Base-by-base conservation (phyloP, 768 basidiomycete species). In the Kwoniella europaea region DNA sequence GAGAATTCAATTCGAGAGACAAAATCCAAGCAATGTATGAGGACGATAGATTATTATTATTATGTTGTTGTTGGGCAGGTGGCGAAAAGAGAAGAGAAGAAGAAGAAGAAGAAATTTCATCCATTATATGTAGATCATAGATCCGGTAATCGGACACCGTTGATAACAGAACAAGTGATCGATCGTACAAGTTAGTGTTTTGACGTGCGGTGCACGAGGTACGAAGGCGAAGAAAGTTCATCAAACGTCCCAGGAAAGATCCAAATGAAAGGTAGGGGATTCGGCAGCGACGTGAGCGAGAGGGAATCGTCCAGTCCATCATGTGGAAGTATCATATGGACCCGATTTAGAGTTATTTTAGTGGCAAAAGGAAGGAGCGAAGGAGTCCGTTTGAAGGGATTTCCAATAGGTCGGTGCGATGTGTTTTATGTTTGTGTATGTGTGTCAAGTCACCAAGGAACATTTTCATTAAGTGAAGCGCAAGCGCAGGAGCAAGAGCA, bases 201-300 rank as follows among this genome's bases (percentile, higher is more conserved):
- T 41, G 59, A 44, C 42, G 20, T 18, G 42, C 59, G 59, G 59
- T 61, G 59, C 42, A 52, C 5, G 50, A 52, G 20, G 15, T 52
- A 52, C 5, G 50, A 52, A 16, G 20, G 15, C 10, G 20, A 16
- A 55, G 24, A 24, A 22, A 9, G n/a, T 56, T 27, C 3, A 41
- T 13, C 57, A 58, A 58, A 58, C 13, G 22, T 58, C 15, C 57
- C 57, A 27, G 6, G 22, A 10, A 15, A 58, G 57, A 58, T 58
- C 57, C 57, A 58, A 41, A 27, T 27, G 22, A 58, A 58, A 58
- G 57, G 57, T 13, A 58, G 57, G 57, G 57, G 46, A 4, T 46
- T 12, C 16, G 46, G 46, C 6, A 7, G 35, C 4, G 35, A 35
- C 6, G 35, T 35, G 35, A 4, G 1, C 35, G 35, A 35, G 35